phyloP scores from a whole-genome alignment of 2,329 filamentous ascomycete genomes.

The Alternaria brassicae region DNA sequence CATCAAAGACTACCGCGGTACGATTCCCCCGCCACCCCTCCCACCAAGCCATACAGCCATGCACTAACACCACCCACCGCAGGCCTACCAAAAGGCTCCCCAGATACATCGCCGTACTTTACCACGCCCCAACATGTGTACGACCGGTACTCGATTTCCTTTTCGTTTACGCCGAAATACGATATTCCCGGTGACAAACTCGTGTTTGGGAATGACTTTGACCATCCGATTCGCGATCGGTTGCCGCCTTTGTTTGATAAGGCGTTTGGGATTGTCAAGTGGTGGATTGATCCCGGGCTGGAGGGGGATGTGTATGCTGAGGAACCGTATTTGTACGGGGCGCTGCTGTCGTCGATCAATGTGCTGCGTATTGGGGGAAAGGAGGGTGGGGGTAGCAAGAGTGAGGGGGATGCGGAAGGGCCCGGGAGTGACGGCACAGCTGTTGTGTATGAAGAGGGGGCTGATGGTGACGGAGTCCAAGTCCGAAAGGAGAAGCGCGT shows the following conservation, averaged over 20 bases:
- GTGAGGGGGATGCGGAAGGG: slow-evolving; percentile 53
- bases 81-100: slow-evolving; percentile 77
- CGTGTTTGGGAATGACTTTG: slow-evolving; percentile 95
- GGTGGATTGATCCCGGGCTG: slow-evolving; percentile 88
- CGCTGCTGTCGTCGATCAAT: slow-evolving; percentile 82
- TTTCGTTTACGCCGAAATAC: slow-evolving; percentile 76
- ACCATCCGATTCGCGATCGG: slow-evolving; percentile 83
- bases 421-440: slow-evolving; percentile 46
- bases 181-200: slow-evolving; percentile 73
- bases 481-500: slow-evolving; percentile 50
- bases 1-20: slow-evolving; percentile 68
- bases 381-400: slow-evolving; percentile 28
- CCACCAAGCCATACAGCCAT: too few species aligned
- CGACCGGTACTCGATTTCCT: slow-evolving; percentile 86
- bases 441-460: slow-evolving; percentile 63
- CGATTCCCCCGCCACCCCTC: neutral
- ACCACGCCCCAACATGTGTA: slow-evolving; percentile 68
- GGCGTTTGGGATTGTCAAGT: slow-evolving; percentile 84
- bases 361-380: slow-evolving; percentile 69
- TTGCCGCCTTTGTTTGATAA: slow-evolving; percentile 86
- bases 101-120: slow-evolving; percentile 80
- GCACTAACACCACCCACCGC: neutral
- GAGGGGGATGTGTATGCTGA: slow-evolving; percentile 92
- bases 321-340: slow-evolving; percentile 83
- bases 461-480: slow-evolving; percentile 54